phyloP scores from a whole-genome alignment of 192 early-diverging fungal species.

The Backusella australiensis region DNA sequence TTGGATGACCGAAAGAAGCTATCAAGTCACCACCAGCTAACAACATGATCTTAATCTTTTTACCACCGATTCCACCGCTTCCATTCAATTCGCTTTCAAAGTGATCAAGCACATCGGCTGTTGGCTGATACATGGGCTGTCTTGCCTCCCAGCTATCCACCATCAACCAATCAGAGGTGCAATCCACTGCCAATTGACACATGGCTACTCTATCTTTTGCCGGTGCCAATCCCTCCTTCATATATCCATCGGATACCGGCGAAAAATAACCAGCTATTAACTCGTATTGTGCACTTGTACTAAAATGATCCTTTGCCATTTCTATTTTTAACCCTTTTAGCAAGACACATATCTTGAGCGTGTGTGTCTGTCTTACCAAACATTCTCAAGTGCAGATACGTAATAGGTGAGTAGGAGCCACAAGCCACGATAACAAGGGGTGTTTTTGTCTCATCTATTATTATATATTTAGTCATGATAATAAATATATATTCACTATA shows the following conservation, averaged over 20 bases:
- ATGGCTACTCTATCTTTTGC: conserved; percentile 88
- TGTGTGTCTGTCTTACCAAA: conserved; percentile 71
- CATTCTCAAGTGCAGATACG: conserved; percentile 96
- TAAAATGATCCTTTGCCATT: conserved; percentile 92
- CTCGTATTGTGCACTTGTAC: conserved; percentile 72
- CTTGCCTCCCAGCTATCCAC: conserved; percentile 93
- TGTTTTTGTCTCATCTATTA: conserved; percentile 58
- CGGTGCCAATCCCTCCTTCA: conserved; percentile 86
- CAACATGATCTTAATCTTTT: conserved; percentile 81
- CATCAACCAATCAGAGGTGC: conserved; percentile 90
- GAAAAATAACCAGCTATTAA: conserved; percentile 95
- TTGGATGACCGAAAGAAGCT: conserved; percentile 89
- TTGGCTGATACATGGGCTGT: conserved; percentile 77
- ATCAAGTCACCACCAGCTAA: conserved; percentile 97
- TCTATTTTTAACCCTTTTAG: conserved; percentile 45
- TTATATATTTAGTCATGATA: conserved; percentile 25
- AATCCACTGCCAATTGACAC: conserved; percentile 86
- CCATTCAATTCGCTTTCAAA: conserved; percentile 89
- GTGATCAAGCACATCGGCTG: conserved; percentile 91
- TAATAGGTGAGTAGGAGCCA: conserved; percentile 96
- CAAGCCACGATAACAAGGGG: conserved; percentile 94
- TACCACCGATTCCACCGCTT: conserved; percentile 56
- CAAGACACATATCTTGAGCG: too few species aligned
- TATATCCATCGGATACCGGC: conserved; percentile 93
- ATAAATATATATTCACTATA: background rate